Conservation (phyloP, 2,329 filamentous ascomycete species). For the Nannizzia gypsea region DNA sequence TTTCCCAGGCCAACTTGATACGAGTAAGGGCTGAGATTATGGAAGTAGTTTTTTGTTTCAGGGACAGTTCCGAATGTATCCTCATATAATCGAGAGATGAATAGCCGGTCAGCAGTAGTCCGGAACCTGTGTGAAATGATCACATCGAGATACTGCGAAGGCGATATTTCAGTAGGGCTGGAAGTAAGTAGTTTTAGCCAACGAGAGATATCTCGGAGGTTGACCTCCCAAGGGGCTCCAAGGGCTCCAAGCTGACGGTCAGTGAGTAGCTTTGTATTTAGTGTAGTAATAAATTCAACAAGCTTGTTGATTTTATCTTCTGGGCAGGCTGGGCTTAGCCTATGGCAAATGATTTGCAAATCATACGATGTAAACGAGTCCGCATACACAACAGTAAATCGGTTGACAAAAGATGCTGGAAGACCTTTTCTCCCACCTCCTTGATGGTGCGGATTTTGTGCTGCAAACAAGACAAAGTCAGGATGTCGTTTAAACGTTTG, state of each 20-base stretch:
- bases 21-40: conserved; percentile 53
- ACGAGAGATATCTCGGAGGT: conserved; percentile 75
- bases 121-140: conserved; percentile 85
- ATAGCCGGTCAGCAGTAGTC: conserved; percentile 51
- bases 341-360: conserved; percentile 66
- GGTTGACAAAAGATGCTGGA: conserved; percentile 91
- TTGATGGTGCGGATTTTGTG: conserved; percentile 95
- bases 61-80: conserved; percentile 46
- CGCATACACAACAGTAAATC: conserved; percentile 95
- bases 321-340: conserved; percentile 58
- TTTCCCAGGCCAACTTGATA: conserved; percentile 72
- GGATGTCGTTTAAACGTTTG: conserved; percentile 85
- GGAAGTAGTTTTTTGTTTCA: conserved; percentile 52
- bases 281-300: conserved; percentile 66
- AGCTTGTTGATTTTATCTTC: conserved; percentile 51
- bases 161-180: conserved; percentile 48
- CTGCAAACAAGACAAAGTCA: conserved; percentile 87
- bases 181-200: conserved; percentile 67
- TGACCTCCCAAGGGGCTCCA: conserved; percentile 88
- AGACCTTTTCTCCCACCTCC: conserved; percentile 90
- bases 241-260: conserved; percentile 42
- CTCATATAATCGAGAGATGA: conserved; percentile 55
- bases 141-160: conserved; percentile 66
- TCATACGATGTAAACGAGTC: conserved; percentile 77
- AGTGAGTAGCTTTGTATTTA: conserved; percentile 60